Evolutionary conservation across 768 basidiomycete genomes (phyloP).

Genomic region (Tricholoma matsutake): DNA sequence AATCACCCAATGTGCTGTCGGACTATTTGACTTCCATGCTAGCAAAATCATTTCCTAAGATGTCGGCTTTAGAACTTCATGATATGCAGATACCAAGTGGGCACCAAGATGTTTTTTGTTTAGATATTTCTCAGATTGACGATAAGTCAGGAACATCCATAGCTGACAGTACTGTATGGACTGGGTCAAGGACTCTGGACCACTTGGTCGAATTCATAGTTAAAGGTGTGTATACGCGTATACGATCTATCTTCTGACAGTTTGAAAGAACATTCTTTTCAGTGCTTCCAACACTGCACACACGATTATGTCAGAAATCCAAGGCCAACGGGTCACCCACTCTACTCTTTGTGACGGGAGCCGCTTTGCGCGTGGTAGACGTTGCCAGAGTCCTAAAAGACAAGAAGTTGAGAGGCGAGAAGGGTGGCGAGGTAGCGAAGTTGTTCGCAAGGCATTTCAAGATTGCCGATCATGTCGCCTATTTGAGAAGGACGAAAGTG

Average conservation of each 20-base stretch:
- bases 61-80: constrained; percentile 75
- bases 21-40: constrained; percentile 67
- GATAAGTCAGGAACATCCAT: constrained; percentile 65
- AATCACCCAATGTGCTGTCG: constrained; percentile 54
- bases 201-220: constrained; percentile 72
- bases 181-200: constrained; percentile 66
- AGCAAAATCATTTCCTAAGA: constrained; percentile 61
- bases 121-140: constrained; percentile 44
- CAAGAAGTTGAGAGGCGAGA: constrained; percentile 69
- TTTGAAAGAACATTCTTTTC: not conserved
- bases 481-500: constrained; percentile 82
- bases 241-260: not conserved
- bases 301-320: constrained; percentile 70
- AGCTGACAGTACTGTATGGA: constrained; percentile 74
- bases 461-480: constrained; percentile 79
- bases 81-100: constrained; percentile 78
- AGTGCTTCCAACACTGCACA: constrained; percentile 68
- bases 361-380: constrained; percentile 92
- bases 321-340: constrained; percentile 84
- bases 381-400: constrained; percentile 72
- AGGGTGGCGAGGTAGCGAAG: constrained; percentile 90
- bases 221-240: constrained; percentile 49
- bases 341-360: constrained; percentile 77
- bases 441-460: constrained; percentile 96
- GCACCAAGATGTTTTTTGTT: constrained; percentile 19